phyloP scores from a whole-genome alignment of 495 filamentous ascomycete genomes.

The Tetracladium setigerum region DNA sequence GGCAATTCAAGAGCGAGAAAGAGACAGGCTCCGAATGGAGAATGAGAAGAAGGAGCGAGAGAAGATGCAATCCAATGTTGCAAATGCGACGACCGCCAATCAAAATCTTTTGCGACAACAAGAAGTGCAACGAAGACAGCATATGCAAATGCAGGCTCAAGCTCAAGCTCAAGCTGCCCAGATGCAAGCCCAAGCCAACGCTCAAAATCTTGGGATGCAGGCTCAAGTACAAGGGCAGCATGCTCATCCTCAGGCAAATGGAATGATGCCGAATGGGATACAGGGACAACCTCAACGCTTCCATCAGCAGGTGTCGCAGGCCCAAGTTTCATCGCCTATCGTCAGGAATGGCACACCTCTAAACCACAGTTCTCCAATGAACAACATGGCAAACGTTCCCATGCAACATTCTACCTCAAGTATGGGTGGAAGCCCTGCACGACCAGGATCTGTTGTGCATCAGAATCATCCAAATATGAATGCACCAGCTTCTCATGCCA shows the following conservation, averaged over 20 bases:
- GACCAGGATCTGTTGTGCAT: conserved; percentile 70
- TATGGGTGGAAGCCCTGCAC: conserved; percentile 68
- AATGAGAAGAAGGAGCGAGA: conserved; percentile 24
- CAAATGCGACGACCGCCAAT: conserved; percentile 26
- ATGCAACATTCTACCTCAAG: conserved; percentile 77
- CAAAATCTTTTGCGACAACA: conserved; percentile 17
- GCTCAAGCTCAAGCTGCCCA: conserved; percentile 16
- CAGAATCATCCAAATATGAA: conserved; percentile 54
- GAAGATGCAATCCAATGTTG: conserved; percentile 22
- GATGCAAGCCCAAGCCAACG: conserved; percentile 19
- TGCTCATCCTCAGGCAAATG: conserved; percentile 35
- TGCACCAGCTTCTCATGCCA: conserved; percentile 56
- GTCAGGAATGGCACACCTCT: conserved; percentile 74
- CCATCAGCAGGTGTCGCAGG: conserved; percentile 54
- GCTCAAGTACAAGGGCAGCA: conserved; percentile 20
- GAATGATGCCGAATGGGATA: conserved; percentile 37
- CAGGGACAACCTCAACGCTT: conserved; percentile 46
- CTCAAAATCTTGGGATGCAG: conserved; percentile 5
- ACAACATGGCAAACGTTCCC: conserved; percentile 50
- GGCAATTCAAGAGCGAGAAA: conserved; percentile 40
- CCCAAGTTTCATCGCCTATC: conserved; percentile 70
- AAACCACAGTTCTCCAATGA: conserved; percentile 67
- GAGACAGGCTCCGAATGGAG: conserved; percentile 31
- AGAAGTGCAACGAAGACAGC: conserved; percentile 15
- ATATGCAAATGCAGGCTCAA: conserved; percentile 35